Evolutionary conservation across 2,329 filamentous ascomycete species (phyloP), one percentile per base, ranked within the genome.

Genomic region (Sporothrix sp.): DNA sequence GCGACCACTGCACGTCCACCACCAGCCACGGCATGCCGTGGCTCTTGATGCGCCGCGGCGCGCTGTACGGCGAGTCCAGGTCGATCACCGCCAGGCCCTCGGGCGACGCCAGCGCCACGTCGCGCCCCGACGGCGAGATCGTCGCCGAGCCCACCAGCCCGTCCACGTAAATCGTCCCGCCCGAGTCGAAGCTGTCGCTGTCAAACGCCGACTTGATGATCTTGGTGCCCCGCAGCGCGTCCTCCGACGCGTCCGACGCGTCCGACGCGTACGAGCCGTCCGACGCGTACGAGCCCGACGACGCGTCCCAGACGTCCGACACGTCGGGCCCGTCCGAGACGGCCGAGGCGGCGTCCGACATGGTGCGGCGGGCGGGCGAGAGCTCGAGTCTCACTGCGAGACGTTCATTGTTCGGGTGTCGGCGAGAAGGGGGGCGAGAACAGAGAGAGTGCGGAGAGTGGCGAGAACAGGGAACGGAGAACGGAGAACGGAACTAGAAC

Each of bases 1-100:
- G 91, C 10, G 88, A 95, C 91, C 91, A 96, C 66, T 96, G 91
- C 27, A 95, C 90, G 66, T 96, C 91, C 10, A 91, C 89, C 5
- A 95, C 90, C 47, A 95, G 82, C 88, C 90, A 96, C n/a, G 87
- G 85, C 38, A 88, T 82, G 50, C 87, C 85, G 66, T 95, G 87
- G 55, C 85, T 85, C 58, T 75, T 77, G 43, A 96, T 75, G 60
- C 89, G 84, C 16, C 89, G 84, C 16, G 91, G 91, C 9, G 85
- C 84, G 53, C 85, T 93, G 63, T 89, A 93, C 1, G 88, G 88
- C 10, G 83, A 89, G 68, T 96, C 90, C 42, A 96, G 74, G 60
- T 96, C 90, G 61, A 96, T 90, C 58, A 96, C 88, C 62, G 91
- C 84, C 50, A 96, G 76, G 42, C 90, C 90, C 61, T 93, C 85